These are phyloP conservation scores for Candida manassasensis DNA, from an alignment of 805 yeast species.

Conservation along the genomic window DNA sequence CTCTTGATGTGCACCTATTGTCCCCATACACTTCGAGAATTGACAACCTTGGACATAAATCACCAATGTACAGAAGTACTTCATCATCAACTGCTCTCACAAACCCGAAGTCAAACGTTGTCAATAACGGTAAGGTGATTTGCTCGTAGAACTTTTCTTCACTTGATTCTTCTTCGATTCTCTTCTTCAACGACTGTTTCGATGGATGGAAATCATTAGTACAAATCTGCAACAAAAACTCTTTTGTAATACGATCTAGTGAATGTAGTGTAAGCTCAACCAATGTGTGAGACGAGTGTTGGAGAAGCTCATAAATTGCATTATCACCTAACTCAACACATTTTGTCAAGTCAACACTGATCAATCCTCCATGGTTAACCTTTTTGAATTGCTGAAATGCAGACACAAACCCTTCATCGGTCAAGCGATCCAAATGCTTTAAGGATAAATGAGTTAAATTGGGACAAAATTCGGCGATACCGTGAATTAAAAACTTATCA, in stretches of 20 bases:
- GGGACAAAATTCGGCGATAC: conserved; percentile 54
- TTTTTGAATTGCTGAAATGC: conserved; percentile 54
- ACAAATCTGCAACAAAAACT: conserved; percentile 43
- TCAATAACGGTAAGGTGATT: conserved; percentile 50
- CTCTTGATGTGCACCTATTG: conserved; percentile 58
- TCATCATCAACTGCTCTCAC: conserved; percentile 71
- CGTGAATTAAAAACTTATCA: conserved; percentile 55
- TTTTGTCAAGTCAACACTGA: conserved; percentile 56
- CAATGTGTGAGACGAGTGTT: conserved; percentile 61
- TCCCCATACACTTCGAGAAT: conserved; percentile 79
- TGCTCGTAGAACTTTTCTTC: conserved; percentile 12
- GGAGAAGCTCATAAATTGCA: conserved; percentile 54
- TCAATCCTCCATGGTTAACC: conserved; percentile 51
- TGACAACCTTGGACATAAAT: conserved; percentile 56
- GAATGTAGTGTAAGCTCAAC: conserved; percentile 74
- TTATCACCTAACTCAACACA: conserved; percentile 63
- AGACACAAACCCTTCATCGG: conserved; percentile 59
- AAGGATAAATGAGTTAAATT: conserved; percentile 57
- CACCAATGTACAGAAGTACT: conserved; percentile 52
- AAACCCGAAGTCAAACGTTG: conserved; percentile 73
- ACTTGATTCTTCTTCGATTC: conserved; percentile 6
- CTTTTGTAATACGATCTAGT: conserved; percentile 49
- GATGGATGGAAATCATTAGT: conserved; percentile 28
- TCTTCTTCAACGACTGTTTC: conserved; percentile 7
- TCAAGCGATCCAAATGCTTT: conserved; percentile 54